Percentiles rank a stretch among this genome's conserved stretches.
Conservation (phyloP, 148 eudicot genomes). For the Salicornia ramosissima region DNA sequence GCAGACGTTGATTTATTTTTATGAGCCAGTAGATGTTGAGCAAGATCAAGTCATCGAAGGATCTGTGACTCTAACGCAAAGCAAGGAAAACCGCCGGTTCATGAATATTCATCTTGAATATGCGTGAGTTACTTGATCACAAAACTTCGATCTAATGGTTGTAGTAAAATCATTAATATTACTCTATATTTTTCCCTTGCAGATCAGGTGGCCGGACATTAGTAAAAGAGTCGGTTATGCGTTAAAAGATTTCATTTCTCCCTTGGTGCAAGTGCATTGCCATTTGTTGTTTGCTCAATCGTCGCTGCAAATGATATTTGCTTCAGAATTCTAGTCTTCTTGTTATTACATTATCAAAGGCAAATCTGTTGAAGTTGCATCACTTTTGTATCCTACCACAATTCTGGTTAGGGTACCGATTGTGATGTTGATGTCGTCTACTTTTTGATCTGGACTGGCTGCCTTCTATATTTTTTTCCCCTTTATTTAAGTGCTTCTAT, state of each 20-base stretch:
- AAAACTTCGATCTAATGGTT: neutral
- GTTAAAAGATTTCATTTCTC: conserved; percentile 34
- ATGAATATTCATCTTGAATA: conserved; percentile 84
- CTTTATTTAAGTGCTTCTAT: neutral
- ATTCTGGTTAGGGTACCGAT: neutral
- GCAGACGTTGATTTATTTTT: conserved; percentile 84
- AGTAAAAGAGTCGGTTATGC: conserved; percentile 82
- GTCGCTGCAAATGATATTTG: neutral
- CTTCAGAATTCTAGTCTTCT: neutral
- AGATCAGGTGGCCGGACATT: conserved; percentile 82
- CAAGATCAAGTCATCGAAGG: conserved; percentile 92
- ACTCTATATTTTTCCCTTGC: conserved; percentile 26
- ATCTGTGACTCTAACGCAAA: conserved; percentile 68
- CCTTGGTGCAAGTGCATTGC: neutral
- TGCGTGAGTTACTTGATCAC: conserved; percentile 39
- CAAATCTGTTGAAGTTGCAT: neutral
- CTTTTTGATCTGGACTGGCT: neutral
- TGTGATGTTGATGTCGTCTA: neutral
- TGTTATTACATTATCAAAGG: neutral
- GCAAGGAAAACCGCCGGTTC: conserved; percentile 85
- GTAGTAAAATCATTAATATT: neutral
- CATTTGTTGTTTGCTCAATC: conserved; percentile 1
- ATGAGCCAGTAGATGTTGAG: conserved; percentile 85
- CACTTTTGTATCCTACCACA: conserved; percentile 7
- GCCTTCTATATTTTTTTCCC: neutral